A percentile compares a stretch with the other conserved stretches of the same genome.
These are phyloP conservation scores for Alloteropsis semialata DNA, from an alignment of 176 grass and related monocot species.

Conservation along the genomic window DNA sequence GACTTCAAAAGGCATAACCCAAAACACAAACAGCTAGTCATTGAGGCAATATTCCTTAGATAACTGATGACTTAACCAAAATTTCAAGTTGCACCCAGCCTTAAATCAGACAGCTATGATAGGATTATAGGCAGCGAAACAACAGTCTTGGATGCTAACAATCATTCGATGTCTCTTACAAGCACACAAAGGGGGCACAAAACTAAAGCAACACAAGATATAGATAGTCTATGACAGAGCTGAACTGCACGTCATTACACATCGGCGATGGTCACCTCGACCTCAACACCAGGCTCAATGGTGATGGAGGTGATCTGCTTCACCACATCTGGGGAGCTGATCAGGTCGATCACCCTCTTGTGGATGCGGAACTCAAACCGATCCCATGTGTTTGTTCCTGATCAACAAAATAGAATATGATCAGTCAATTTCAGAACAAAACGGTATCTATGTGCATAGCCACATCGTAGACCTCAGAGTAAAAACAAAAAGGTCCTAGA, in stretches of 20 bases:
- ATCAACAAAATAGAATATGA: background rate
- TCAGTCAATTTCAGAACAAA: background rate
- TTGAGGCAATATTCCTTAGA: background rate
- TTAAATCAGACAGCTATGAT: background rate
- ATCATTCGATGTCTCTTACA: background rate
- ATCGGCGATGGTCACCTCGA: slow-evolving; percentile 45
- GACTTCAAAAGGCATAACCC: background rate
- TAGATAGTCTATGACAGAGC: background rate
- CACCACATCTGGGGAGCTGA: slow-evolving; percentile 48
- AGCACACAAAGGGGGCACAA: background rate
- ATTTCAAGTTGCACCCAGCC: background rate
- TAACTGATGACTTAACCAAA: background rate
- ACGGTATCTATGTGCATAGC: background rate
- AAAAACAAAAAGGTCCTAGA: background rate
- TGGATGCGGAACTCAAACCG: slow-evolving; percentile 56
- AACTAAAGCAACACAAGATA: background rate
- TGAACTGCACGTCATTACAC: background rate
- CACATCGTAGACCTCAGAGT: background rate
- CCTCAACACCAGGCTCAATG: slow-evolving; percentile 44
- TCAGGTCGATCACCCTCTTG: slow-evolving; percentile 52
- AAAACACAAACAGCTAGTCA: background rate
- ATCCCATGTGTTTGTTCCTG: slow-evolving; percentile 61
- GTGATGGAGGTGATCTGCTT: slow-evolving; percentile 53
- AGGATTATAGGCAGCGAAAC: background rate
- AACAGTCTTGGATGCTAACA: background rate